Base-by-base conservation (phyloP, 108 stramenopile genomes). In the Bacterosira constricta region DNA sequence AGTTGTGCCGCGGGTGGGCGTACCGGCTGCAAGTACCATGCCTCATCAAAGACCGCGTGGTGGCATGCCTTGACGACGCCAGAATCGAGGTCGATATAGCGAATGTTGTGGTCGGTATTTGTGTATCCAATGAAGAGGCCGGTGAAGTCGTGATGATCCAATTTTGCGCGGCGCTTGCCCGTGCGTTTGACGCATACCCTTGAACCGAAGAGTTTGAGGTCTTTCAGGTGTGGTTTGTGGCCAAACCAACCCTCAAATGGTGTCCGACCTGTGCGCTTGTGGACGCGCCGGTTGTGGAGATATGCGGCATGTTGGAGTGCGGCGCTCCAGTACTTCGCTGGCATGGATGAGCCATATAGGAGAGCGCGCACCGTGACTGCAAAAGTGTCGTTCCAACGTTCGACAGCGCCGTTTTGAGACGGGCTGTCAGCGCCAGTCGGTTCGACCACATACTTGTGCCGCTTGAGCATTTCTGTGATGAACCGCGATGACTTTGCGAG, bases 221-320 rank as follows among this genome's bases (percentile, higher is more conserved):
- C 3, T 26, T 10, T 13, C 31, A 46, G n/a, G n/a, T n/a, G n/a
- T n/a, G n/a, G n/a, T n/a, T n/a, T n/a, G n/a, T n/a, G n/a, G n/a
- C n/a, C n/a, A n/a, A 13, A 45, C 63, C 26, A 41, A 37, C 39
- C 42, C 27, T 64, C 50, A 25, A 25, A 51, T 4, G 50, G 50
- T 25, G 50, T 51, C 21, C 18, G 10, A 20, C 18, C 23, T 18
- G 23, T 20, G 11, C 50, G 21, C 10, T 18, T 11, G 50, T 51
- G 63, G 15, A 64, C 47, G 13, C 49, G 47, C 7, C 63, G 46
- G 34, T 64, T 64, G 49, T 64, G 63, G 29, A 64, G 63, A 30
- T 64, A 64, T 31, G 23, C 63, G 0, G 63, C 63, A 35, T 64
- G 63, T 0, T n/a, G 4, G n/a, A 64, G 9, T 17, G 63, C 63